Percentiles rank a stretch among this genome's conserved stretches.
phyloP scores from a whole-genome alignment of 257 asterid species.

The Przewalskia tangutica region DNA sequence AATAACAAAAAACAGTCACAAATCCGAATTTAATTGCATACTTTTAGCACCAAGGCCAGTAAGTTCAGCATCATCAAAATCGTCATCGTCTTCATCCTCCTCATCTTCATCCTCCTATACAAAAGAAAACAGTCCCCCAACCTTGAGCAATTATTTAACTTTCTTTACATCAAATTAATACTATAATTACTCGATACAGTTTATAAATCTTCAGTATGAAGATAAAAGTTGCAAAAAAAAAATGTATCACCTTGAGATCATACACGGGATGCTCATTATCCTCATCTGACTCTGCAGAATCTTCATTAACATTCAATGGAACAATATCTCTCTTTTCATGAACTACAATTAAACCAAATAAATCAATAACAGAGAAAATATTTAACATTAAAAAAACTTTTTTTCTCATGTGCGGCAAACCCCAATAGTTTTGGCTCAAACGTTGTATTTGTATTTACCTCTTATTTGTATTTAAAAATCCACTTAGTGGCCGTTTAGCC shows the following conservation, averaged over 20 bases:
- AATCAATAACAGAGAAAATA: background rate
- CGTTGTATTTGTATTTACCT: background rate
- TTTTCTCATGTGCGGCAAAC: background rate
- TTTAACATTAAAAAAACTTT: background rate
- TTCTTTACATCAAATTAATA: background rate
- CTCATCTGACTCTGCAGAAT: slow-evolving; percentile 60
- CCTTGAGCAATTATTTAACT: background rate
- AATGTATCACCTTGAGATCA: slow-evolving; percentile 50
- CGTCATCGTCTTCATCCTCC: slow-evolving; percentile 21
- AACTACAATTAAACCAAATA: slow-evolving; percentile 35
- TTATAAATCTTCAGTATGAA: background rate
- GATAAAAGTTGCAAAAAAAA: background rate
- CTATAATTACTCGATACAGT: no score
- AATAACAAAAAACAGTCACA: background rate
- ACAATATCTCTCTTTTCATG: slow-evolving; percentile 79
- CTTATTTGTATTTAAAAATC: no score
- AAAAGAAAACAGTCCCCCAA: background rate
- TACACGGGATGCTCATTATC: slow-evolving; percentile 70
- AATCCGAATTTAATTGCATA: slow-evolving; percentile 20
- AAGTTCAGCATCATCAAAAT: slow-evolving; percentile 36
- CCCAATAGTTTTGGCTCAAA: background rate
- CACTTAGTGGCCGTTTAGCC: no score
- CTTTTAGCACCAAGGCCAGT: slow-evolving; percentile 72
- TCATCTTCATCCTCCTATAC: slow-evolving; percentile 41
- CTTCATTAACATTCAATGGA: slow-evolving; percentile 54